Percentiles rank a stretch among this genome's conserved stretches.
Conservation (phyloP, 495 filamentous ascomycete genomes). For the Hyphodiscus hymeniophilus region DNA sequence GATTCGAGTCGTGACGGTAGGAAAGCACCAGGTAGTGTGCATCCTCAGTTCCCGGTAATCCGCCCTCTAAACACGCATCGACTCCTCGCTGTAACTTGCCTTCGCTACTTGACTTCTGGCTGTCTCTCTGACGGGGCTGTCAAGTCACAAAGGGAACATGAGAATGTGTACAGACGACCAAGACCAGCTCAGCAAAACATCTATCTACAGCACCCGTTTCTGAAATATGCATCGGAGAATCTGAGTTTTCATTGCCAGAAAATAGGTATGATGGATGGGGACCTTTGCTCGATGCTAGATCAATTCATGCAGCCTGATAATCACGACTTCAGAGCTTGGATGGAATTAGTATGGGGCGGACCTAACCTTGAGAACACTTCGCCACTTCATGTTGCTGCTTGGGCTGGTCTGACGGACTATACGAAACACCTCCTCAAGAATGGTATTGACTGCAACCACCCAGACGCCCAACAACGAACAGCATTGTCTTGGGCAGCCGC, state of each 20-base stretch:
- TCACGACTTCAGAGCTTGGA: slow-evolving; percentile 4
- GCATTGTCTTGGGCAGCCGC: slow-evolving; percentile 23
- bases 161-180: not conserved
- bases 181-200: slow-evolving; percentile 3
- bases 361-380: slow-evolving; percentile 2
- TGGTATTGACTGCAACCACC: slow-evolving; percentile 1
- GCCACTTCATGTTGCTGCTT: slow-evolving; percentile 16
- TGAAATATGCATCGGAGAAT: slow-evolving; percentile 25
- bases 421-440: slow-evolving; percentile 7
- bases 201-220: slow-evolving; percentile 20
- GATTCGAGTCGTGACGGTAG: slow-evolving; percentile 13
- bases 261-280: slow-evolving; percentile 3
- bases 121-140: not conserved
- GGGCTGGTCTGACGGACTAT: slow-evolving; percentile 9
- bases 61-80: slow-evolving; percentile 23
- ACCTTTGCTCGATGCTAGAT: slow-evolving; percentile 1
- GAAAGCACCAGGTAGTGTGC: not conserved
- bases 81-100: not conserved
- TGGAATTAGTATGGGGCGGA: slow-evolving; percentile 9
- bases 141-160: not conserved
- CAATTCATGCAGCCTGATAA: slow-evolving; percentile 4
- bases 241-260: slow-evolving; percentile 22
- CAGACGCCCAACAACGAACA: slow-evolving; percentile 13
- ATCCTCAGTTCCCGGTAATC: slow-evolving; percentile 24
- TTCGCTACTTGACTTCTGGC: slow-evolving; percentile 12